Base-by-base conservation (phyloP, 768 basidiomycete genomes). In the Tubosaeta sp. region DNA sequence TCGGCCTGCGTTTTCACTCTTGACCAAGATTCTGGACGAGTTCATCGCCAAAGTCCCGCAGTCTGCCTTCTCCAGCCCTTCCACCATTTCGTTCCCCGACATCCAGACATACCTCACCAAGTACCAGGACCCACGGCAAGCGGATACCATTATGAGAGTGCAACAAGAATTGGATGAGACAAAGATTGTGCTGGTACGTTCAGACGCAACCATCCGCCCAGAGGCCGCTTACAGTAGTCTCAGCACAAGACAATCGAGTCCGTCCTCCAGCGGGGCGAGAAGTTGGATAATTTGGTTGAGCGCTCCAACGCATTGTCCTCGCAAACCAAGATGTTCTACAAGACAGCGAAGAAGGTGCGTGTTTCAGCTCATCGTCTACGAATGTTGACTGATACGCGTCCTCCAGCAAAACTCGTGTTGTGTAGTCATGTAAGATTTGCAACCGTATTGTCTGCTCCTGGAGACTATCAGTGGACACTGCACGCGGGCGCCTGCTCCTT, bases 211-310 rank as follows among this genome's bases (percentile, higher is more conserved):
- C n/a, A n/a, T 1, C 43, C 8, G 0, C 24, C 9, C 4, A 18
- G n/a, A 16, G 42, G 44, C 25, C 4, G 32, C 27, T 56, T 34
- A 57, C 46, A 18, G 36, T 5, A 8, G 12, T 42, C 13, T 52
- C 64, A 98, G 94, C 96, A 98, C 77, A 97, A 98, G 78, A 99
- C 96, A 25, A 99, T 99, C 62, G 96, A 99, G 66, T 91, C 90
- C 3, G 94, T 99, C 10, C 78, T 99, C 36, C 85, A 94, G 67
- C 84, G 96, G 12, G 96, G 96, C 39, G 95, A 98, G 80, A 94
- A 92, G 72, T 77, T 99, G 40, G 94, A 97, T 69, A 91, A 91
- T 68, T 76, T 98, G 9, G 95, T 98, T 12, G 94, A 97, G 62
- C 82, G 94, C 34, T 96, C 94, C 49, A 86, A 90, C 64, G 86